phyloP scores from a whole-genome alignment of 2,329 filamentous ascomycete genomes.

The Polytolypa hystricis region DNA sequence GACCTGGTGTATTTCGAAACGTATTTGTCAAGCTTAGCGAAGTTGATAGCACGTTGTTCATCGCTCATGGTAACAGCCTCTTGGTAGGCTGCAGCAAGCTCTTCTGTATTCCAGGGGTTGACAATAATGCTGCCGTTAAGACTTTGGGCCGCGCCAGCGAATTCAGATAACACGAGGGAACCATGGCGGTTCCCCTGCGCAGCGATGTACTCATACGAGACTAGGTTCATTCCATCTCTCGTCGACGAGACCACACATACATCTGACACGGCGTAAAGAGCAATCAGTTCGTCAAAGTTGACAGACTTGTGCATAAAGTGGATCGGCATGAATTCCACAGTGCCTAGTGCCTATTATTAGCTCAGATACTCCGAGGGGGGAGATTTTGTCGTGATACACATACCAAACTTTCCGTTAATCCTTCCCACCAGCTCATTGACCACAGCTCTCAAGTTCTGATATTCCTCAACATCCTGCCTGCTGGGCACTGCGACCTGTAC shows the following conservation, averaged over 20 bases:
- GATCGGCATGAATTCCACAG: slow-evolving; percentile 97
- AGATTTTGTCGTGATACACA: slow-evolving; percentile 12
- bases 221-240: slow-evolving; percentile 98
- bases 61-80: slow-evolving; percentile 94
- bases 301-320: slow-evolving; percentile 98
- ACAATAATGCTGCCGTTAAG: slow-evolving; percentile 88
- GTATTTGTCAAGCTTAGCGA: slow-evolving; percentile 84
- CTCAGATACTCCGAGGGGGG: too few relatives aligned
- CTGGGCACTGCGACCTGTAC: slow-evolving; percentile 94
- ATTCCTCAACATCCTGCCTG: slow-evolving; percentile 91
- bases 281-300: slow-evolving; percentile 86
- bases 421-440: slow-evolving; percentile 94
- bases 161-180: slow-evolving; percentile 90
- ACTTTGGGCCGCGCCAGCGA: slow-evolving; percentile 88
- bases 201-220: slow-evolving; percentile 96
- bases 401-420: slow-evolving; percentile 89
- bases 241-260: slow-evolving; percentile 88
- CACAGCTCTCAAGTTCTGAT: slow-evolving; percentile 87
- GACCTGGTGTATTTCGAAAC: slow-evolving; percentile 91
- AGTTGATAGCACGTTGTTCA: slow-evolving; percentile 77
- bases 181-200: slow-evolving; percentile 84
- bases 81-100: slow-evolving; percentile 83
- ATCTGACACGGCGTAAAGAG: slow-evolving; percentile 84
- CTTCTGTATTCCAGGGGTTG: slow-evolving; percentile 98
- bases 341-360: slow-evolving; percentile 51